A percentile compares a stretch with the other conserved stretches of the same genome.
Conservation (phyloP, 306 rosid genomes). For the Boehmeria nivea region DNA sequence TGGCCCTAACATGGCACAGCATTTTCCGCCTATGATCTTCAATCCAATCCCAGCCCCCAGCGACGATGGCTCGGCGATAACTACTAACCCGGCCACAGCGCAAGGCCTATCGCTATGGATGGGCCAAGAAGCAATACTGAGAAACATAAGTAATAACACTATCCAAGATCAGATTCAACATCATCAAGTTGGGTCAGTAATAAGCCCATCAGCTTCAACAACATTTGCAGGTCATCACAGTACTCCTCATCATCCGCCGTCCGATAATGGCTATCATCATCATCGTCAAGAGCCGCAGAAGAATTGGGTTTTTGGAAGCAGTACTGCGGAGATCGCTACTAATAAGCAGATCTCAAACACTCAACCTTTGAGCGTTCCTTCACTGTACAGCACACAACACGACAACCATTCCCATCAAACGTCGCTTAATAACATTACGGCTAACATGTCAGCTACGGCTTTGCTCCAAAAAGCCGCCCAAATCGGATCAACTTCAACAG, state of each 20-base stretch:
- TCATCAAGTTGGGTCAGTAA: conserved; percentile 34
- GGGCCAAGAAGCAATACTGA: conserved; percentile 22
- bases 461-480: conserved; percentile 82
- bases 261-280: conserved; percentile 33
- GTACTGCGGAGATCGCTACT: not conserved
- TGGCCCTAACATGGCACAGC: conserved; percentile 38
- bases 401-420: conserved; percentile 25
- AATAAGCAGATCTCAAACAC: conserved; percentile 29
- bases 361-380: conserved; percentile 49
- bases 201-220: conserved; percentile 23
- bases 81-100: not conserved
- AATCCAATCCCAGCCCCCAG: conserved; percentile 43
- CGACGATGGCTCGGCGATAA: conserved; percentile 29
- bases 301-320: conserved; percentile 57
- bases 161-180: conserved; percentile 34
- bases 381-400: conserved; percentile 52
- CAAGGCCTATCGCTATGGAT: conserved; percentile 57
- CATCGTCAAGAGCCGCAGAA: no score
- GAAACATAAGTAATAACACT: conserved; percentile 9
- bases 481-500: conserved; percentile 59
- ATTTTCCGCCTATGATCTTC: conserved; percentile 52
- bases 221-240: conserved; percentile 31
- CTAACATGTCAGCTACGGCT: conserved; percentile 91
- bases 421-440: no score
- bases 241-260: conserved; percentile 18